Base-by-base conservation (phyloP, 2,329 filamentous ascomycete genomes). In the Calonectria henricotiae region DNA sequence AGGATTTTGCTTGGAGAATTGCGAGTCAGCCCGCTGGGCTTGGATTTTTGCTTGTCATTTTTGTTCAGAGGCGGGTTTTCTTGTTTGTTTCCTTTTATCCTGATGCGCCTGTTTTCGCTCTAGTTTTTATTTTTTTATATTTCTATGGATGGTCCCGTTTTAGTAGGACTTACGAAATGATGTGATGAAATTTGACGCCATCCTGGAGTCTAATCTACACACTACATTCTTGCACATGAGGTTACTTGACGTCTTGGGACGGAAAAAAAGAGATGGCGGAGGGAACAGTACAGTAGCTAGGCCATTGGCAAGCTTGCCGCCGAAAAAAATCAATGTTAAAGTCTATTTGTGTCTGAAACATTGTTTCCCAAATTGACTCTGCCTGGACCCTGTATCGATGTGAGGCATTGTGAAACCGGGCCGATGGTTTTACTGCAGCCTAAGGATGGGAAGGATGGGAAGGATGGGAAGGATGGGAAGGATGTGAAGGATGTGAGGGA, bases 111-210 rank as follows among this genome's bases (percentile, higher is more conserved):
- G 37, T 58, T 63, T 32, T 37, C 49, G 27, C 30, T 25, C 60
- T 47, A 46, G 25, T 62, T 62, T 49, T 71, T 61, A 61, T 65
- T 66, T 64, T 20, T 20, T 20, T 20, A 20, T 72, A 27, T 63
- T 76, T 71, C 67, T 64, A 71, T 74, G 68, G 74, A 74, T 74
- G 76, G 75, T 74, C 75, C 73, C 60, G 44, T 64, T 66, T 60
- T 23, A 65, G 65, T 47, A 76, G 75, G 75, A 75, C 74, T 77
- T 72, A 77, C 73, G 75, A 77, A 77, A 77, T 76, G 73, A 77
- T 74, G 75, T 77, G 75, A 77, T 75, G 75, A 71, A 69, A 65
- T 61, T 65, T 46, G 67, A 66, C 51, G 62, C 54, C 62, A 60
- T 46, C 49, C 63, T 62, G 67, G 55, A 61, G 55, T 62, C 67